Conservation (phyloP, 164 flowering plant species). For the Aristolochia fimbriata region DNA sequence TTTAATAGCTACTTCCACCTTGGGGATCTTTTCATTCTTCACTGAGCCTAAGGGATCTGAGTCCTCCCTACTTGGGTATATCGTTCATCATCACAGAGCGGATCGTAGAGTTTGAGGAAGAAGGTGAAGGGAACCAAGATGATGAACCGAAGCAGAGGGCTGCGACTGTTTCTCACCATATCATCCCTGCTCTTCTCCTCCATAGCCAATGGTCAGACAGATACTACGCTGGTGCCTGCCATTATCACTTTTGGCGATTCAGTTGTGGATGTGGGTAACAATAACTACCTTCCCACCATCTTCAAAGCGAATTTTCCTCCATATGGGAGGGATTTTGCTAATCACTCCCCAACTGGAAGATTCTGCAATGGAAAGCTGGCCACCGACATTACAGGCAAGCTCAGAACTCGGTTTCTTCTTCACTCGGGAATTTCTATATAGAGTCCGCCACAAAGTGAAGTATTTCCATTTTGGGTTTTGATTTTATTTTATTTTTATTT, state of each 20-base stretch:
- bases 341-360: constrained; percentile 71
- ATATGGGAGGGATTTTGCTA: constrained; percentile 74
- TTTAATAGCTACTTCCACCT: too few species aligned
- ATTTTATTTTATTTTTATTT: not conserved
- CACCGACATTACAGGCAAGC: constrained; percentile 79
- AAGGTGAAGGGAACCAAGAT: too few species aligned
- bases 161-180: not conserved
- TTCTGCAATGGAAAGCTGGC: constrained; percentile 95
- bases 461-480: not conserved
- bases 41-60: too few species aligned
- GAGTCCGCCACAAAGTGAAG: too few species aligned
- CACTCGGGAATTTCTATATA: not conserved
- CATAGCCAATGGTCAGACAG: constrained; percentile 14
- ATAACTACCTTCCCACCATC: constrained; percentile 63
- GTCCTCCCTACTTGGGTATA: too few species aligned
- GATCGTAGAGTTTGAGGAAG: too few species aligned
- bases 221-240: constrained; percentile 57
- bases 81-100: too few species aligned
- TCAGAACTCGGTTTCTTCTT: not conserved
- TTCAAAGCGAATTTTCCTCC: constrained; percentile 88
- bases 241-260: constrained; percentile 88
- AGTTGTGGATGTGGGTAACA: constrained; percentile 84
- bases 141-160: too few species aligned
- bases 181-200: constrained; percentile 1
- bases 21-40: too few species aligned